phyloP scores from a whole-genome alignment of 768 basidiomycete genomes.

The Nevesoporus exiguus region DNA sequence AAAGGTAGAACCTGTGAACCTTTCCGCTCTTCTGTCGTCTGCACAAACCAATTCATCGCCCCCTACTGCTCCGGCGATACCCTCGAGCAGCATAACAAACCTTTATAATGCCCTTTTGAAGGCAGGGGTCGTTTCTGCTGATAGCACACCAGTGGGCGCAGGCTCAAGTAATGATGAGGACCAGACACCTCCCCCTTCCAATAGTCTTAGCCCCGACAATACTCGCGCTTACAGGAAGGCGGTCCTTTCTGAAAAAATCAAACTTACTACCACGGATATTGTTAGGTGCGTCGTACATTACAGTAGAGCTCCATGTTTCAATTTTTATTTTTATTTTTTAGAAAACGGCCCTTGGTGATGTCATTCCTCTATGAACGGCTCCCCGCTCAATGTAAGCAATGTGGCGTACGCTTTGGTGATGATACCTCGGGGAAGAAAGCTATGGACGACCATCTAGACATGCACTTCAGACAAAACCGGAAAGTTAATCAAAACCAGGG shows the following conservation, averaged over 20 bases:
- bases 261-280: constrained; percentile 66
- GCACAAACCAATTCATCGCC: constrained; percentile 23
- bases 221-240: constrained; percentile 56
- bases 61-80: constrained; percentile 20
- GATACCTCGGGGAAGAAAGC: constrained; percentile 65
- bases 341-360: constrained; percentile 52
- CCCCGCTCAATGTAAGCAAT: constrained; percentile 87
- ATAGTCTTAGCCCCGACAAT: constrained; percentile 43
- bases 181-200: constrained; percentile 32
- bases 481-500: constrained; percentile 75
- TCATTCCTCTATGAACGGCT: constrained; percentile 73
- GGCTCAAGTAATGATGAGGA: constrained; percentile 32
- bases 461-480: constrained; percentile 93
- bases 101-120: constrained; percentile 69
- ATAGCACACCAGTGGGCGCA: constrained; percentile 49
- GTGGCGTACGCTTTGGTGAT: constrained; percentile 83
- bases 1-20: constrained; percentile 32
- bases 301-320: neutral
- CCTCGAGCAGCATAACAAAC: constrained; percentile 45
- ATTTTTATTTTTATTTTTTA: constrained; percentile 15
- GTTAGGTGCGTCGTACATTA: constrained; percentile 48
- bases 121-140: constrained; percentile 70
- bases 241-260: constrained; percentile 58
- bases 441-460: constrained; percentile 88
- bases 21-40: constrained; percentile 29